These are phyloP conservation scores for Metrosideros polymorpha DNA, from an alignment of 441 rosid genomes.

Conservation along the genomic window DNA sequence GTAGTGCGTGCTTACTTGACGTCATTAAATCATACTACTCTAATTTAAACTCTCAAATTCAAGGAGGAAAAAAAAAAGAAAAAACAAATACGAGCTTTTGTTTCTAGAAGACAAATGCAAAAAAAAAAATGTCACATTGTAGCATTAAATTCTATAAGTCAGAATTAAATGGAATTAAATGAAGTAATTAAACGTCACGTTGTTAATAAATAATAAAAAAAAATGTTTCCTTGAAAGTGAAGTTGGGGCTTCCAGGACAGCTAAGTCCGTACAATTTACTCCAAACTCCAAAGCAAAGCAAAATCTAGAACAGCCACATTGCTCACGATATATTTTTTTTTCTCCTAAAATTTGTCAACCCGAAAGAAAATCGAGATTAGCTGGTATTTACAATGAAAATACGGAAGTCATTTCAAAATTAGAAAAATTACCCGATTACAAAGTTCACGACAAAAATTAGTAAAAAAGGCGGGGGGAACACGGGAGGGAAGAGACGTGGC, in stretches of 20 bases:
- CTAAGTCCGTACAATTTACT: too few species aligned
- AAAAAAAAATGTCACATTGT: not conserved
- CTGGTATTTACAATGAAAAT: accelerated
- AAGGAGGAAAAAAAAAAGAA: not conserved
- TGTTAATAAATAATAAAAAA: not conserved
- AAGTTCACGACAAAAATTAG: not conserved
- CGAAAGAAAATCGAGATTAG: not conserved
- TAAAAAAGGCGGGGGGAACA: not conserved
- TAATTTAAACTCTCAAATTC: not conserved
- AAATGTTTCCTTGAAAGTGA: not conserved
- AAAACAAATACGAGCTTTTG: not conserved
- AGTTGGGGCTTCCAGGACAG: not conserved
- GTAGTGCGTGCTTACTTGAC: not conserved
- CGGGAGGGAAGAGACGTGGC: too few species aligned
- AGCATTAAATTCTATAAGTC: not conserved
- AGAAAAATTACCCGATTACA: accelerated
- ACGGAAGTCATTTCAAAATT: not conserved
- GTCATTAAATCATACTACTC: not conserved
- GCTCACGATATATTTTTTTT: not conserved
- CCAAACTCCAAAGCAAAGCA: not conserved
- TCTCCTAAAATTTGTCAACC: too few species aligned
- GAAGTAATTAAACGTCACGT: not conserved
- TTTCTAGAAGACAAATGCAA: not conserved
- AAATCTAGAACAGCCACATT: not conserved
- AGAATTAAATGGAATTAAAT: not conserved